Evolutionary conservation across 306 rosid genomes (phyloP).

Genomic region (Sphenostylis stenocarpa): DNA sequence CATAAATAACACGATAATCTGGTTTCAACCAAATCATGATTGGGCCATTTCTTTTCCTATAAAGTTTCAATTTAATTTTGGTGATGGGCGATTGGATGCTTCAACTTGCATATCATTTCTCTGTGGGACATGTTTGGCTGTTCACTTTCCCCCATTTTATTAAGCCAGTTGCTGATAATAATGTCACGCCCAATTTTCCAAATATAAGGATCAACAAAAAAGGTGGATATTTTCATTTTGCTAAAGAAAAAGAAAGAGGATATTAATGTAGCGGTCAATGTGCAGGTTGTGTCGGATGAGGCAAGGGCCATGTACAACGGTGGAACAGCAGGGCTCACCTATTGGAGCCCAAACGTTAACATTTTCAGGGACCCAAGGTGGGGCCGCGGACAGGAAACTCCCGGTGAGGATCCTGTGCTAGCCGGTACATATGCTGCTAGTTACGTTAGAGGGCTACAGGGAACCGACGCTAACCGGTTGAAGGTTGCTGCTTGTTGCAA

Average conservation of each 20-base stretch:
- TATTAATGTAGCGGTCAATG: neutral
- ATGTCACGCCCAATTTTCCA: conserved; percentile 5
- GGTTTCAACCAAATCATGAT: neutral
- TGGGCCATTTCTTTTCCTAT: neutral
- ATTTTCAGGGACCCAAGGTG: conserved; percentile 90
- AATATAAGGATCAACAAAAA: neutral
- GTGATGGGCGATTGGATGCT: conserved; percentile 10
- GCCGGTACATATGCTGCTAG: conserved; percentile 78
- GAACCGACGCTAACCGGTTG: conserved; percentile 59
- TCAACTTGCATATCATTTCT: conserved; percentile 32
- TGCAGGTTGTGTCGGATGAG: conserved; percentile 88
- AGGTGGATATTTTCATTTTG: neutral
- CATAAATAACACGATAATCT: neutral
- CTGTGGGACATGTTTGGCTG: neutral
- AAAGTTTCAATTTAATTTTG: neutral
- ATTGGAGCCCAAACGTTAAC: conserved; percentile 94
- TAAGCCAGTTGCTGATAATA: conserved; percentile 32
- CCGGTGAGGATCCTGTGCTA: conserved; percentile 89
- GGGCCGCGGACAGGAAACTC: conserved; percentile 98
- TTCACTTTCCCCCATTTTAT: neutral
- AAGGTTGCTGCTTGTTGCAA: conserved; percentile 94
- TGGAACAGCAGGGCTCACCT: conserved; percentile 76
- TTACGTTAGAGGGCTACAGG: conserved; percentile 80
- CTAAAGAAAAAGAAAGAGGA: neutral
- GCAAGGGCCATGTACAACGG: conserved; percentile 97